phyloP scores from a whole-genome alignment of 352 stramenopile species.

The Phytopythium mirpurense region DNA sequence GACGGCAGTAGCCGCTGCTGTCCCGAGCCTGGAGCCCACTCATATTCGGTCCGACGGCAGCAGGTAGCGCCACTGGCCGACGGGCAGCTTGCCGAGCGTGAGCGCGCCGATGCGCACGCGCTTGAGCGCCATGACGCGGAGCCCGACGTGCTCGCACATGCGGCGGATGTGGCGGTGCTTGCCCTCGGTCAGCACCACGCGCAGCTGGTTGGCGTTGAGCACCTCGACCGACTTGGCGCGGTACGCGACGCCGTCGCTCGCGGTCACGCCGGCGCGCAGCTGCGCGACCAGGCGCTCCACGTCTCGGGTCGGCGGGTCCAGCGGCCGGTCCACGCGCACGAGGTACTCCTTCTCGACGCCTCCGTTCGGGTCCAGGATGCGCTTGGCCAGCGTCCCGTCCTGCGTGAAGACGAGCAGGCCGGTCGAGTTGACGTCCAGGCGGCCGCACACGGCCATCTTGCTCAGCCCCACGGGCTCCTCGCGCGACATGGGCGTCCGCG shows the following conservation, averaged over 20 bases:
- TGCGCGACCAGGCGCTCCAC: conserved; percentile 28
- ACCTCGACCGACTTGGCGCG: conserved; percentile 72
- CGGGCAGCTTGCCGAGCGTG: conserved; percentile 60
- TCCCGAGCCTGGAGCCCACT: no score
- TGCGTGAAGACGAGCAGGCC: conserved; percentile 80
- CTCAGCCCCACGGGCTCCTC: conserved; percentile 53
- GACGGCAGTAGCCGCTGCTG: no score
- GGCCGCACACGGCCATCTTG: conserved; percentile 82
- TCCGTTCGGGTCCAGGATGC: conserved; percentile 65
- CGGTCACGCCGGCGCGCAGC: conserved; percentile 53
- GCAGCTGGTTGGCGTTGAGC: conserved; percentile 76
- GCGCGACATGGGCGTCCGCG: conserved; percentile 17
- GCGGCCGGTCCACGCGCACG: conserved; percentile 56
- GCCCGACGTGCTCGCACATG: conserved; percentile 92
- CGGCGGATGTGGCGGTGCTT: conserved; percentile 95
- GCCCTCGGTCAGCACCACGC: conserved; percentile 91
- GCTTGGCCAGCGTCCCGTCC: conserved; percentile 67
- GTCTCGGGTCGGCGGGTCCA: conserved; percentile 34
- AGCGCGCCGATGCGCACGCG: conserved; percentile 89
- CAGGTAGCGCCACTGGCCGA: conserved; percentile 80
- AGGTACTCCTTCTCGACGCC: conserved; percentile 84
- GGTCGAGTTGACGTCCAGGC: conserved; percentile 81
- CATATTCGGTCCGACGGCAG: conserved; percentile 61
- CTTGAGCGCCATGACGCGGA: conserved; percentile 89
- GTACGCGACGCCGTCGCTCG: conserved; percentile 57